phyloP scores from a whole-genome alignment of 2,329 filamentous ascomycete genomes.

The Lasiodiplodia theobromae region DNA sequence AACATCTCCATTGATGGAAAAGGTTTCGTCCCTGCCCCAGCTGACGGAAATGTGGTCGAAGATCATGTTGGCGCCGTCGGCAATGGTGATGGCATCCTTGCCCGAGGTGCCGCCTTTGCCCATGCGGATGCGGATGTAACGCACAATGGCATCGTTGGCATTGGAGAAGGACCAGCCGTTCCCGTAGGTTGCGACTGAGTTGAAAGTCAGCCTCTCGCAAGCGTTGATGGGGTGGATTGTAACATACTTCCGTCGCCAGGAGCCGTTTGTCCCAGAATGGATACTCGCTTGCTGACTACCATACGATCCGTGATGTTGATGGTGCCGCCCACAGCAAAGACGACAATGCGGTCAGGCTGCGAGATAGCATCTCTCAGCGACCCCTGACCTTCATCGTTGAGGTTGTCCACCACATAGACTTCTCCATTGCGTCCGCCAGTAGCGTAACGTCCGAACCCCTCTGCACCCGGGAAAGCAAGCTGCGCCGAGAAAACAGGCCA shows the following conservation, averaged over 20 bases:
- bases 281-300: conserved; percentile 57
- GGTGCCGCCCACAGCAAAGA: conserved; percentile 59
- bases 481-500: conserved; percentile 31
- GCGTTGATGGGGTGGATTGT: not conserved
- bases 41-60: conserved; percentile 63
- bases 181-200: conserved; percentile 59
- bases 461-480: conserved; percentile 58
- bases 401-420: conserved; percentile 58
- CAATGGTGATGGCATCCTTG: conserved; percentile 63
- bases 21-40: conserved; percentile 65
- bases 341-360: conserved; percentile 56
- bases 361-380: conserved; percentile 61
- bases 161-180: conserved; percentile 62
- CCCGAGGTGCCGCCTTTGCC: conserved; percentile 59
- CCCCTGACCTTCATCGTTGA: conserved; percentile 57
- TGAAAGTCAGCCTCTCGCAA: conserved; percentile 33
- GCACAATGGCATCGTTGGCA: conserved; percentile 60
- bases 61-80: conserved; percentile 61
- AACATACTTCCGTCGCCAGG: conserved; percentile 51
- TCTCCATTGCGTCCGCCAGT: conserved; percentile 56
- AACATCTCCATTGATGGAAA: conserved; percentile 57
- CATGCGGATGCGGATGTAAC: conserved; percentile 64
- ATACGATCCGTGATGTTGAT: conserved; percentile 58
- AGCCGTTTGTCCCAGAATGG: conserved; percentile 60
- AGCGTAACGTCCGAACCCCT: conserved; percentile 58